Evolutionary conservation across 2,329 filamentous ascomycete species (phyloP).

Genomic region (Alternaria viburni): DNA sequence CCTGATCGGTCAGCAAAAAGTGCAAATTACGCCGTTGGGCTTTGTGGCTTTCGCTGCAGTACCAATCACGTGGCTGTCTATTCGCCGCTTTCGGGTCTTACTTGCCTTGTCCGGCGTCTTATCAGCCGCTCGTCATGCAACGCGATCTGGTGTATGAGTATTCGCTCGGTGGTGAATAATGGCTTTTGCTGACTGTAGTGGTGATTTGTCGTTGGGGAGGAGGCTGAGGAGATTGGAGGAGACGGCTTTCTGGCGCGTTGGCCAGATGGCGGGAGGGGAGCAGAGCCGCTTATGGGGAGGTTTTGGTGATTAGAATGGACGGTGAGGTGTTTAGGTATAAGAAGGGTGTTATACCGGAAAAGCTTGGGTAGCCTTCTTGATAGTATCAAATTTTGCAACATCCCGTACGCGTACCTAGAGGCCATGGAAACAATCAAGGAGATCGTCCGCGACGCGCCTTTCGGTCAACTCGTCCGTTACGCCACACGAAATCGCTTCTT

Average conservation of each 20-base stretch:
- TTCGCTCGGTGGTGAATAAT: neutral
- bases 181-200: neutral
- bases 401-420: too few relatives aligned
- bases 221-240: neutral
- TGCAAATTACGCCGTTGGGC: neutral
- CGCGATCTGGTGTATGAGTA: neutral
- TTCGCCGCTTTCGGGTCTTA: neutral
- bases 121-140: neutral
- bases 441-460: conserved; percentile 61
- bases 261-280: neutral
- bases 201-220: neutral
- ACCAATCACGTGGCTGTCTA: neutral
- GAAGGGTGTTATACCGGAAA: neutral
- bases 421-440: neutral
- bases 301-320: neutral
- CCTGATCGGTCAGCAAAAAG: neutral
- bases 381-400: neutral
- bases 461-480: conserved; percentile 65
- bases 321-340: neutral
- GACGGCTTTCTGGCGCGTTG: neutral
- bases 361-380: fast-evolving
- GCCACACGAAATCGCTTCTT: conserved; percentile 60
- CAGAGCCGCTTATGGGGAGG: neutral
- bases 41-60: neutral
- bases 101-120: neutral